Evolutionary conservation across 2,329 filamentous ascomycete genomes (phyloP), one percentile per base, ranked within the genome.

Genomic region (Leptographium wingfieldii): DNA sequence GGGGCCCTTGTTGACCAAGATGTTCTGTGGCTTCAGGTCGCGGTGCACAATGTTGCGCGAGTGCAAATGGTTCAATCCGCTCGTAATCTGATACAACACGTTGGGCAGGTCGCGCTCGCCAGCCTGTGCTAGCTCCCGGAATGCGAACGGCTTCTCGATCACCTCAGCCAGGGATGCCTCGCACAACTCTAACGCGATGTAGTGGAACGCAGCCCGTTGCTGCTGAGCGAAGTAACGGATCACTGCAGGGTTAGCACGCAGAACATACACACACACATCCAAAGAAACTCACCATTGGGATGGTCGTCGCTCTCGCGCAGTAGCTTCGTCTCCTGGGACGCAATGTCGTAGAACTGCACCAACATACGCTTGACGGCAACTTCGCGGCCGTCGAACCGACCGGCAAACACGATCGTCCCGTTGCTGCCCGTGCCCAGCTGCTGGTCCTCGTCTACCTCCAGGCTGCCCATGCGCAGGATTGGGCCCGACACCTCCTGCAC

Each of bases 331-430:
- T 99, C 94, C 68, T 96, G 91, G 12, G 90, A 91, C 0, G 94
- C 94, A 66, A 99, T 89, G 65, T 96, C 92, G 70, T 92, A 96
- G 67, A 96, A 96, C 66, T 96, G 90, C 40, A 92, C 90, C 62
- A 97, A 78, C 90, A 99, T 95, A 40, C 94, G 85, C 77, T 99
- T 99, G 55, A 99, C 90, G 1, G 94, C 94, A 31, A 99, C 92
- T 53, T 92, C 87, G 57, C 92, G 86, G 29, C 91, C 91, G 70
- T 95, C 94, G 70, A 95, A 97, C 59, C 86, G 89, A n/a, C 94
- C 94, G 56, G 90, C 87, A 71, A 94, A 97, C 0, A 99, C 94
- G 58, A 95, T 85, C 0, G 94, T 99, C n/a, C 94, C 94, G 69
- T 96, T 95, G 71, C 92, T 97, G 59, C 94, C 94, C 61, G 90